Conservation (phyloP, 305 asterid species). For the Fraxinus greggii region DNA sequence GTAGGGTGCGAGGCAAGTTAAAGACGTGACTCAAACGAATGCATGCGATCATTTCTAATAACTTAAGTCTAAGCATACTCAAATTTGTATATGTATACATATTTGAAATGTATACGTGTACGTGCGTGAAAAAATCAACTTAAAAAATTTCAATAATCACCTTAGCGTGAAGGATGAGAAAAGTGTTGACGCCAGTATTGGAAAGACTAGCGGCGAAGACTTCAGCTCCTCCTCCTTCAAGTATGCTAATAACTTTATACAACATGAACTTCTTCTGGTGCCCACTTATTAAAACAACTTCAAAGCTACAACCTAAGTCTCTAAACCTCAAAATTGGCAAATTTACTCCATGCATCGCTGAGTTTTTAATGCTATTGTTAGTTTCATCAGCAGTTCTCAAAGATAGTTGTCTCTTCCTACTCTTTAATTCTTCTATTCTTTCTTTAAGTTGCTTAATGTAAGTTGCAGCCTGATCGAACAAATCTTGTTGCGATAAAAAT, state of each 20-base stretch:
- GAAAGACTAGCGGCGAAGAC: conserved; percentile 25
- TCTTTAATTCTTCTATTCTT: conserved; percentile 32
- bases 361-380: not conserved
- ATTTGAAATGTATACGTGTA: not conserved
- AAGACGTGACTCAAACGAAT: not conserved
- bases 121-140: not conserved
- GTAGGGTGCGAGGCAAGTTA: not conserved
- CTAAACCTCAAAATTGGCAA: conserved; percentile 25
- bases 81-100: not conserved
- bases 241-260: conserved; percentile 23
- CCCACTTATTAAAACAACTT: conserved; percentile 35
- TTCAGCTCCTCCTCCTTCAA: conserved; percentile 44
- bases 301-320: conserved; percentile 33
- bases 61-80: not conserved
- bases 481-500: conserved; percentile 34
- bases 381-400: not conserved
- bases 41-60: not conserved
- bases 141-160: conserved; percentile 12
- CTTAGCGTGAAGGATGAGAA: conserved; percentile 38
- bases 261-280: conserved; percentile 11
- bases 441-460: conserved; percentile 35
- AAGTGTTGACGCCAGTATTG: not conserved
- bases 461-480: conserved; percentile 33
- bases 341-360: not conserved
- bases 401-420: conserved; percentile 21